Evolutionary conservation across 768 basidiomycete species (phyloP).

Genomic region (Suillus tomentosus): DNA sequence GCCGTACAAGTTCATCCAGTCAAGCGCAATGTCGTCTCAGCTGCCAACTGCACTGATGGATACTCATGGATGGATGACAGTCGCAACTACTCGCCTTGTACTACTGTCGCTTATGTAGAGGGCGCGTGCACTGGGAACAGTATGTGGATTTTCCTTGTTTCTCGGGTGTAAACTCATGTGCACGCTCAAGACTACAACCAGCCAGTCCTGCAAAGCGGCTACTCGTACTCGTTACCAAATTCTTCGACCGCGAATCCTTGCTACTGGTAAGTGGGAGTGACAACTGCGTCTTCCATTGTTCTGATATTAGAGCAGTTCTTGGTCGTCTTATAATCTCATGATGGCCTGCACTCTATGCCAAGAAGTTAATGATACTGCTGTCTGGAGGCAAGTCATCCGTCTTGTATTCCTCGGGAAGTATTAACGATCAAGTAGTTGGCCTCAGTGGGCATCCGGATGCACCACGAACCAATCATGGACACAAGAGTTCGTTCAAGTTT

Average conservation of each 20-base stretch:
- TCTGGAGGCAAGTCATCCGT: constrained; percentile 34
- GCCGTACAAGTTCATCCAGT: constrained; percentile 17
- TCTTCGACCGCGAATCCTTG: constrained; percentile 27
- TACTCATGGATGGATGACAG: constrained; percentile 31
- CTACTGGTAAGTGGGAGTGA: constrained; percentile 26
- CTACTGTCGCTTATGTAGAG: constrained; percentile 32
- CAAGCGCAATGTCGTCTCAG: constrained; percentile 14
- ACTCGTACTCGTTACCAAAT: constrained; percentile 26
- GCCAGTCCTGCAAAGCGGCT: constrained; percentile 21
- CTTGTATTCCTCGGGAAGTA: background rate
- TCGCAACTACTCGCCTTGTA: constrained; percentile 21
- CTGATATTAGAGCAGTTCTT: constrained; percentile 41
- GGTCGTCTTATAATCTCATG: constrained; percentile 57
- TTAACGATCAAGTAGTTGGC: constrained; percentile 22
- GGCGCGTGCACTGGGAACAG: constrained; percentile 30
- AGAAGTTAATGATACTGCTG: constrained; percentile 19
- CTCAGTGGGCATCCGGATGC: constrained; percentile 13
- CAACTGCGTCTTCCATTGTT: background rate
- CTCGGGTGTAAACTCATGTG: background rate
- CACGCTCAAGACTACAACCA: constrained; percentile 25
- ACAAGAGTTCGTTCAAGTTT: background rate
- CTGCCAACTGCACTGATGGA: constrained; percentile 18
- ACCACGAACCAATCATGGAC: background rate
- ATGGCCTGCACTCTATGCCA: constrained; percentile 56
- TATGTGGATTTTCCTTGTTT: constrained; percentile 10